Evolutionary conservation across 2,329 filamentous ascomycete species (phyloP).

Genomic region (Trichoderma citrinoviride): DNA sequence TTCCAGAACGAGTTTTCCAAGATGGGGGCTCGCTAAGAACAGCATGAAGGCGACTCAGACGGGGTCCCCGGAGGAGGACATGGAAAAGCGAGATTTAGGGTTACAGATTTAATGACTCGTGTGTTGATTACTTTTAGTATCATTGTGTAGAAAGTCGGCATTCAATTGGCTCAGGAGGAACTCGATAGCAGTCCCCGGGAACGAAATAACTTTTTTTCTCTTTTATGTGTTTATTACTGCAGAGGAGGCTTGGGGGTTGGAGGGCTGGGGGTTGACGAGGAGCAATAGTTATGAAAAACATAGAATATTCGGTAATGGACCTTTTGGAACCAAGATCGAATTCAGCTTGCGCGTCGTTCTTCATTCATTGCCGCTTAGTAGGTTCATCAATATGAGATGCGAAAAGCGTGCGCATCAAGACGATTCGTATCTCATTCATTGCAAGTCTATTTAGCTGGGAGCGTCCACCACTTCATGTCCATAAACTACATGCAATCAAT

Average conservation of each 20-base stretch:
- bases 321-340: no score
- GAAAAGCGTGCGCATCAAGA: neutral
- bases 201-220: neutral
- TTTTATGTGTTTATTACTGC: slow-evolving; percentile 3
- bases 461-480: neutral
- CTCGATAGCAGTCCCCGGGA: slow-evolving; percentile 9
- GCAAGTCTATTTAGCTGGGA: no score
- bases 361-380: no score
- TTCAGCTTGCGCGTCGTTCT: no score
- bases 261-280: neutral
- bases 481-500: no score
- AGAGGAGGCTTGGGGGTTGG: neutral
- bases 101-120: slow-evolving; percentile 18
- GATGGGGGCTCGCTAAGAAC: slow-evolving; percentile 43
- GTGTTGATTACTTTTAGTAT: slow-evolving; percentile 14
- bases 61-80: neutral
- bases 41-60: neutral
- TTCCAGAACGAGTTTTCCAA: slow-evolving; percentile 65
- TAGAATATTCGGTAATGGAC: slow-evolving; percentile 15
- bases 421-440: no score
- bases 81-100: slow-evolving; percentile 22
- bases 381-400: neutral
- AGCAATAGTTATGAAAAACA: slow-evolving; percentile 4
- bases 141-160: slow-evolving; percentile 17
- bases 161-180: slow-evolving; percentile 8